Conservation (phyloP, 148 eudicot species). For the Camellia japonica region DNA sequence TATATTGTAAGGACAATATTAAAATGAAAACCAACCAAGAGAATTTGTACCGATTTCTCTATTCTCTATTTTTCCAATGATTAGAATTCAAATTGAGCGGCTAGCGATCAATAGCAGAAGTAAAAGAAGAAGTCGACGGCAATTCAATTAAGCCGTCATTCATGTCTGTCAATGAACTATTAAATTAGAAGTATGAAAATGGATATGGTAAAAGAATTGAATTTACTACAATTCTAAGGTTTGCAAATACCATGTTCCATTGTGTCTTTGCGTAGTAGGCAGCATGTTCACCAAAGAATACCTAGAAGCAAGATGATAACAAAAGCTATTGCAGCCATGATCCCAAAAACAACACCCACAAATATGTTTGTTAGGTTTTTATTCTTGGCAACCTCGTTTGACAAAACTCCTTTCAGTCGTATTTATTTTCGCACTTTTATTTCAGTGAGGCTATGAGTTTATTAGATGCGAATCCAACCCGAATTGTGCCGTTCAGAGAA, state of each 20-base stretch:
- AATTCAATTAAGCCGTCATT: background rate
- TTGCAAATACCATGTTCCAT: slow-evolving; percentile 18
- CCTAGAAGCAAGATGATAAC: slow-evolving; percentile 22
- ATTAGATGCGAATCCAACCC: no score
- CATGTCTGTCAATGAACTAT: no score
- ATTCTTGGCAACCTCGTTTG: no score
- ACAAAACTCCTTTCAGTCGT: no score
- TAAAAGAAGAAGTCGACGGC: slow-evolving; percentile 14
- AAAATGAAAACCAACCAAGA: background rate
- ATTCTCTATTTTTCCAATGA: background rate
- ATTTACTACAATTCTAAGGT: background rate
- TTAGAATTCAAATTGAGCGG: slow-evolving; percentile 11
- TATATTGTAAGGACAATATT: no score
- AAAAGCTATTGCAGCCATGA: slow-evolving; percentile 22
- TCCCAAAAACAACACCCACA: slow-evolving; percentile 23
- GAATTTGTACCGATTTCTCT: background rate
- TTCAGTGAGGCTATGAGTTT: no score
- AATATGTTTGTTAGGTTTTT: slow-evolving; percentile 15
- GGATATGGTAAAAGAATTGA: no score
- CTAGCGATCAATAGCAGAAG: slow-evolving; percentile 14
- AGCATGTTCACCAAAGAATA: slow-evolving; percentile 33
- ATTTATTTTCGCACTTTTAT: no score
- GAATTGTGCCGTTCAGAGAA: no score
- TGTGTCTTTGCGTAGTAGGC: slow-evolving; percentile 9
- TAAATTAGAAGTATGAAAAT: no score